Percentiles rank a stretch among this genome's conserved stretches.
These are phyloP conservation scores for Curvularia sp. DNA, from an alignment of 2,329 filamentous ascomycete species.

Conservation along the genomic window DNA sequence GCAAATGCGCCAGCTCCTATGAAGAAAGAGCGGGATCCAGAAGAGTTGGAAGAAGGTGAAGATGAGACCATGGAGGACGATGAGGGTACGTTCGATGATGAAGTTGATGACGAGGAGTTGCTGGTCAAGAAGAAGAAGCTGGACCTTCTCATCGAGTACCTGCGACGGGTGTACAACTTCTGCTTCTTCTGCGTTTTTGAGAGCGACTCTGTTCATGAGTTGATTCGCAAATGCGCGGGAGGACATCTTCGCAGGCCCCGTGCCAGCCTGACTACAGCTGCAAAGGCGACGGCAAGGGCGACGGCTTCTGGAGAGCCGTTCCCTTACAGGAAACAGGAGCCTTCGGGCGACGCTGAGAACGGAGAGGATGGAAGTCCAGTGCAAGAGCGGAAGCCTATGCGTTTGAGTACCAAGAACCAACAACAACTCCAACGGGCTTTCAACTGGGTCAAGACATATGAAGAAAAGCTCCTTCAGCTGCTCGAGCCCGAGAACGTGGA, in stretches of 20 bases:
- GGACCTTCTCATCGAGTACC: constrained; percentile 93
- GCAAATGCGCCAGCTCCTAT: constrained; percentile 58
- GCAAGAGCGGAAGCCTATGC: constrained; percentile 74
- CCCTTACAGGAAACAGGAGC: constrained; percentile 78
- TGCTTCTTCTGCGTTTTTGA: constrained; percentile 99
- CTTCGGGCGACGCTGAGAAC: constrained; percentile 69
- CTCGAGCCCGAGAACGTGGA: constrained; percentile 89
- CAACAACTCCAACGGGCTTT: constrained; percentile 93
- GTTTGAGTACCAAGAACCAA: constrained; percentile 76
- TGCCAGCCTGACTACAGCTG: constrained; percentile 80
- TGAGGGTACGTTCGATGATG: constrained; percentile 72
- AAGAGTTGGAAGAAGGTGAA: constrained; percentile 78
- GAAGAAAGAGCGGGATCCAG: constrained; percentile 69
- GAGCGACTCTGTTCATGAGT: constrained; percentile 94
- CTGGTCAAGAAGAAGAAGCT: constrained; percentile 95
- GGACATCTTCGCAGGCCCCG: constrained; percentile 94
- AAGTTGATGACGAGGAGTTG: constrained; percentile 88
- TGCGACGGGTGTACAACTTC: constrained; percentile 96
- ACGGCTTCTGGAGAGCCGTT: constrained; percentile 84
- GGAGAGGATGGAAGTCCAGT: constrained; percentile 67
- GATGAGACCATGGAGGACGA: constrained; percentile 68
- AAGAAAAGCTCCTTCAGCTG: constrained; percentile 93
- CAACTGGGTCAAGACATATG: constrained; percentile 99
- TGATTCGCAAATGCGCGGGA: constrained; percentile 93
- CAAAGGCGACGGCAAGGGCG: constrained; percentile 83